These are phyloP conservation scores for Blastobotrys chiropterorum DNA, from an alignment of 805 yeast genomes.

Conservation along the genomic window DNA sequence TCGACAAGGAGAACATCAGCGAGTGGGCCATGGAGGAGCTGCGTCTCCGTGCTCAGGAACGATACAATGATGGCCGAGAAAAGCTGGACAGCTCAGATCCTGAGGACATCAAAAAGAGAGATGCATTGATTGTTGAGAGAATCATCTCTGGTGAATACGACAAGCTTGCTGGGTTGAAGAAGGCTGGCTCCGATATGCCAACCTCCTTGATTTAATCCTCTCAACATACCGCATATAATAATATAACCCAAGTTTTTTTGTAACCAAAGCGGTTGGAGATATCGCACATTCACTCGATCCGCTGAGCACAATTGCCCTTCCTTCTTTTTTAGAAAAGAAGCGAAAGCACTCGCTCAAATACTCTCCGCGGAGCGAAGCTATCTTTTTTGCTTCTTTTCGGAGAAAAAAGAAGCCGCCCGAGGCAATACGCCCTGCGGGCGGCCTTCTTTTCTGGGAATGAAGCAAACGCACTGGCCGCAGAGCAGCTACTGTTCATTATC, in stretches of 20 bases:
- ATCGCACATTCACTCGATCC: no score
- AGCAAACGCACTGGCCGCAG: background rate
- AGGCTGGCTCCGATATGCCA: constrained; percentile 32
- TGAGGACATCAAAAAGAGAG: constrained; percentile 59
- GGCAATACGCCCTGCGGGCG: background rate
- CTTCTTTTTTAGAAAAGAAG: background rate
- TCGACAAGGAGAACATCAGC: constrained; percentile 44
- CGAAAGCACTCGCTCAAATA: background rate
- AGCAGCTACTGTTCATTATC: no score
- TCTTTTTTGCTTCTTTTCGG: background rate
- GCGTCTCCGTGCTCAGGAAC: constrained; percentile 67
- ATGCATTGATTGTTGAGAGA: constrained; percentile 72
- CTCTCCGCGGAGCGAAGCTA: background rate
- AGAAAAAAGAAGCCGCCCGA: background rate
- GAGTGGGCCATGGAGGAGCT: constrained; percentile 85
- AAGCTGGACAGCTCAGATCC: constrained; percentile 21
- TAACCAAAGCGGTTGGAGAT: no score
- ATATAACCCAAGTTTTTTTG: background rate
- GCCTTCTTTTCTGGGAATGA: background rate
- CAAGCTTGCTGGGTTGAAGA: constrained; percentile 36
- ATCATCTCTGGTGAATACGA: constrained; percentile 82
- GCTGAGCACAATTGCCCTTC: no score
- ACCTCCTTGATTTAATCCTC: constrained; percentile 25
- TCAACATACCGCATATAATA: background rate
- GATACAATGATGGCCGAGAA: constrained; percentile 49